Conservation (phyloP, 2,329 filamentous ascomycete genomes). For the Sclerotiophoma versabilis region DNA sequence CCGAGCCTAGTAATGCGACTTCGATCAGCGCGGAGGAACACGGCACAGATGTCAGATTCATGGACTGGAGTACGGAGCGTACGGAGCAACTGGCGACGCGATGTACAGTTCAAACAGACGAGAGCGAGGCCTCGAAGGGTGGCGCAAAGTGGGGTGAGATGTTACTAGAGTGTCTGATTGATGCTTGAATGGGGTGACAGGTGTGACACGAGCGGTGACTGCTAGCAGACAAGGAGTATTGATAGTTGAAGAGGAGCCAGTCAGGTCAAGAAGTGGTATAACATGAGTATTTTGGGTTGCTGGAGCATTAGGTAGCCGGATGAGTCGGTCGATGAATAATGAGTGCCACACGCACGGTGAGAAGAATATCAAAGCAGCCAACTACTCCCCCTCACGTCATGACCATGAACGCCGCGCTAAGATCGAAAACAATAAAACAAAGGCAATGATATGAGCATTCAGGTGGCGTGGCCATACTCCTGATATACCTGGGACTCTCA, state of each 20-base stretch:
- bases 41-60: background rate
- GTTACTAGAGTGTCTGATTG: constrained; percentile 5
- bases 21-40: constrained; percentile 3
- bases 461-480: background rate
- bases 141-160: background rate
- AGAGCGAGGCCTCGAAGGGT: background rate
- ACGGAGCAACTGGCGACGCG: background rate
- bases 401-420: constrained; percentile 19
- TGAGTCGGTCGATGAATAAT: too few species aligned
- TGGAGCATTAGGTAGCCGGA: too few species aligned
- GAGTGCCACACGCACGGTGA: background rate
- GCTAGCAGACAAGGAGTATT: too few species aligned
- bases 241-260: too few species aligned
- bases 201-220: background rate
- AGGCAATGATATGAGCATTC: background rate
- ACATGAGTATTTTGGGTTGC: too few species aligned
- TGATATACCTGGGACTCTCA: too few species aligned
- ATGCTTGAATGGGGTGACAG: background rate
- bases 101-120: background rate
- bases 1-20: too few species aligned
- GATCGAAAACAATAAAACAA: too few species aligned
- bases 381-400: constrained; percentile 1
- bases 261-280: too few species aligned
- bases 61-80: background rate
- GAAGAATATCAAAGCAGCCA: background rate